These are phyloP conservation scores for Plasmodium coatneyi DNA, from an alignment of 169 alveolate genomes.

Conservation along the genomic window DNA sequence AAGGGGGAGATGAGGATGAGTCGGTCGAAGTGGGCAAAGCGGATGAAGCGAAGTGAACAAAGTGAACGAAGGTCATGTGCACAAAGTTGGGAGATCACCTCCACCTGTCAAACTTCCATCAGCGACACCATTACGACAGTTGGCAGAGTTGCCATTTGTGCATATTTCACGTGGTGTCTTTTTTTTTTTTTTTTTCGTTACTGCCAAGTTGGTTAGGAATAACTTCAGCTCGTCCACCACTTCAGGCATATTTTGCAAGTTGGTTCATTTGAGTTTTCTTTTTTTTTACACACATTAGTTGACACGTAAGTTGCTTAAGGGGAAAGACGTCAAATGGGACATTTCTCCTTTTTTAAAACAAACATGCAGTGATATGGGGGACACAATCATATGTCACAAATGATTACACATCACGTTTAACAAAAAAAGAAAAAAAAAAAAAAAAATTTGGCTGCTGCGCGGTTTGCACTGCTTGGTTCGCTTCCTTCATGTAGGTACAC, in stretches of 20 bases:
- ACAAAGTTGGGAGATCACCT: neutral
- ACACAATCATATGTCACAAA: neutral
- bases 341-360: neutral
- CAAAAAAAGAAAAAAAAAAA: neutral
- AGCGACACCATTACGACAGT: neutral
- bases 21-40: neutral
- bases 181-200: constrained; percentile 1
- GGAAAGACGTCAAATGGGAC: neutral
- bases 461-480: neutral
- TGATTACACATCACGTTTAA: neutral
- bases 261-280: neutral
- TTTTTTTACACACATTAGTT: neutral
- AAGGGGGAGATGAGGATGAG: neutral
- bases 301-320: neutral
- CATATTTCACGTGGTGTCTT: neutral
- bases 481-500: neutral
- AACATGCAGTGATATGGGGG: neutral
- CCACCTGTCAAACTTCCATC: neutral
- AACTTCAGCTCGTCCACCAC: constrained; percentile 59
- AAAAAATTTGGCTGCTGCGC: neutral
- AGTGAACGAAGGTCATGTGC: neutral
- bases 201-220: constrained; percentile 48
- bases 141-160: neutral
- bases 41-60: neutral
- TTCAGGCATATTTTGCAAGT: constrained; percentile 39